Evolutionary conservation across 176 grass and related monocot genomes (phyloP).

Genomic region (Musa troglodytarum): DNA sequence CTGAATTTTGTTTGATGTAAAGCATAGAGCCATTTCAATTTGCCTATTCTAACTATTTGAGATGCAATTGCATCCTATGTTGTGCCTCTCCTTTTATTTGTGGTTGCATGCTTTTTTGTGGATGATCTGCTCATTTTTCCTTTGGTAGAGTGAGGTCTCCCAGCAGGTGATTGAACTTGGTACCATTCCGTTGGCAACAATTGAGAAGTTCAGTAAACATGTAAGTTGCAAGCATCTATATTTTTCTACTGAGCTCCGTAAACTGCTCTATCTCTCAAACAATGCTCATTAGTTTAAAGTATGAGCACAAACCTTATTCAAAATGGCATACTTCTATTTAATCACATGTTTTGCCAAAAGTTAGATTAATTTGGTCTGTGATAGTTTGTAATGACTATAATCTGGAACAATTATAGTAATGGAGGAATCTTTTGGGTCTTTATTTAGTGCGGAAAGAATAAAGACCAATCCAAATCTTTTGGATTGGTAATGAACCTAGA

Average conservation of each 20-base stretch:
- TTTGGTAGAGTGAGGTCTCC: constrained; percentile 51
- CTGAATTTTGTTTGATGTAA: neutral
- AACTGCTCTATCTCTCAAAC: neutral
- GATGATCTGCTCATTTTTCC: neutral
- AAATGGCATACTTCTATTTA: neutral
- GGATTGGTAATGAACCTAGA: too few relatives aligned
- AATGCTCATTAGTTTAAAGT: neutral
- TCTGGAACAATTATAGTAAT: too few relatives aligned
- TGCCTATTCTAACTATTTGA: neutral
- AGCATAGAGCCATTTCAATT: neutral
- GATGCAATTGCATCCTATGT: neutral
- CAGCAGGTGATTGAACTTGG: constrained; percentile 69
- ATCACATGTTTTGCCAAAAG: too few relatives aligned
- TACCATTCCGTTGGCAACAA: constrained; percentile 71
- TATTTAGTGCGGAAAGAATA: too few relatives aligned
- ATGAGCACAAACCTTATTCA: neutral
- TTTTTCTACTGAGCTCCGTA: neutral
- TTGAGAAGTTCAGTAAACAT: constrained; percentile 76
- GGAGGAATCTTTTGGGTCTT: too few relatives aligned
- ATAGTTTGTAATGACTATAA: too few relatives aligned
- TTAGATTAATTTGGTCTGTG: too few relatives aligned
- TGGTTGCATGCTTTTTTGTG: neutral
- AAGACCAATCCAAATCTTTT: too few relatives aligned
- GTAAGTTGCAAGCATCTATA: constrained; percentile 36
- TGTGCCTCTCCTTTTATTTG: neutral